Evolutionary conservation across 1,139 yeast genomes (phyloP).

Genomic region (Pneumocystis jirovecii): DNA sequence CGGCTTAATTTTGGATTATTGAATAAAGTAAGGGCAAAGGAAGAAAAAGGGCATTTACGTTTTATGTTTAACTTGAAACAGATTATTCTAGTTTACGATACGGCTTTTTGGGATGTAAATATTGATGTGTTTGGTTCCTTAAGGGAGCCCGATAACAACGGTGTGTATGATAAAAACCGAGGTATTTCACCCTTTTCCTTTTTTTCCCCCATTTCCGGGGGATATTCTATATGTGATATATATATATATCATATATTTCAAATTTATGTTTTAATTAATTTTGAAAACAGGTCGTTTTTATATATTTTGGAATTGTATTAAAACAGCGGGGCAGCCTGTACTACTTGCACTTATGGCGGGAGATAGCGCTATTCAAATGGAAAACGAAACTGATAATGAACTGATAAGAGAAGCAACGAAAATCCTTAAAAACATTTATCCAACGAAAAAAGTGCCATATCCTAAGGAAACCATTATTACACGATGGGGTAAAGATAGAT

Average conservation of each 20-base stretch:
- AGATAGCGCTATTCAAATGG: slow-evolving; percentile 25
- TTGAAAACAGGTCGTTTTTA: slow-evolving; percentile 24
- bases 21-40: slow-evolving; percentile 22
- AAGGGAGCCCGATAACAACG: slow-evolving; percentile 15
- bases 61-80: background rate
- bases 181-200: no score
- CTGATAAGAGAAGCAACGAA: slow-evolving; percentile 25
- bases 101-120: slow-evolving; percentile 29
- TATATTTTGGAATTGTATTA: slow-evolving; percentile 28
- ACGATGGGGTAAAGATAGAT: slow-evolving; percentile 31
- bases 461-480: slow-evolving; percentile 30
- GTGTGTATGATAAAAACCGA: slow-evolving; percentile 13
- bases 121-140: slow-evolving; percentile 26
- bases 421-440: slow-evolving; percentile 22
- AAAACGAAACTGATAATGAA: slow-evolving; percentile 23
- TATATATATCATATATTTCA: no score
- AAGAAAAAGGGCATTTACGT: slow-evolving; percentile 4
- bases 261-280: no score
- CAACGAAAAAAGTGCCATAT: slow-evolving; percentile 17
- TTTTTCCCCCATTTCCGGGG: no score
- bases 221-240: no score
- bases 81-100: slow-evolving; percentile 27
- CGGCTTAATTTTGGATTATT: slow-evolving; percentile 29
- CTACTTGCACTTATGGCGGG: slow-evolving; percentile 30
- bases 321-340: slow-evolving; percentile 26